These are phyloP conservation scores for Talaromyces trachyspermus DNA, from an alignment of 495 filamentous ascomycete genomes.

Conservation along the genomic window DNA sequence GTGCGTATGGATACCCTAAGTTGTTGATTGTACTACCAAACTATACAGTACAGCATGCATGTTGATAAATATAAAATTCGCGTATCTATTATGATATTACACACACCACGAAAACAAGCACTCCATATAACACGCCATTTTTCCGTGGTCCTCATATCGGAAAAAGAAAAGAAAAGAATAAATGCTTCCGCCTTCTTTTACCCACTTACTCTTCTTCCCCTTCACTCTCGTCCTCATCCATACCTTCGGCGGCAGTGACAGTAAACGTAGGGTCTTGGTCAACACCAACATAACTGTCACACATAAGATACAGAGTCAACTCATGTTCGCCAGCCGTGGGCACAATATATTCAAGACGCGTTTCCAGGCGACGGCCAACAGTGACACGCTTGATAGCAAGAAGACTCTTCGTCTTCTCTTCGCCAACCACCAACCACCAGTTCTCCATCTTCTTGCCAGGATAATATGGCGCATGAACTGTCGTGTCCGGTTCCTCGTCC, in stretches of 20 bases:
- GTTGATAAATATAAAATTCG: too few relatives aligned
- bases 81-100: too few relatives aligned
- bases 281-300: slow-evolving; percentile 94
- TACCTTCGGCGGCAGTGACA: slow-evolving; percentile 79
- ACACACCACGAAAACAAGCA: slow-evolving; percentile 11
- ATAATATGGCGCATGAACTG: slow-evolving; percentile 94
- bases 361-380: slow-evolving; percentile 67
- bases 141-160: too few relatives aligned
- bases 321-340: slow-evolving; percentile 79
- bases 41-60: too few relatives aligned
- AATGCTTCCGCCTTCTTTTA: slow-evolving; percentile 13
- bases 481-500: slow-evolving; percentile 67
- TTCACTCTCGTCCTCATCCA: slow-evolving; percentile 89
- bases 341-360: slow-evolving; percentile 80
- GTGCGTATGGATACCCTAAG: too few relatives aligned
- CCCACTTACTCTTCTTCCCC: slow-evolving; percentile 57
- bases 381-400: slow-evolving; percentile 93
- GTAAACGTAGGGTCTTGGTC: slow-evolving; percentile 91
- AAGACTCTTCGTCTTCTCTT: slow-evolving; percentile 75
- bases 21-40: too few relatives aligned
- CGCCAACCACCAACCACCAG: slow-evolving; percentile 92
- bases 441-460: slow-evolving; percentile 91
- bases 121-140: slow-evolving; percentile 8
- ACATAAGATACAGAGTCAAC: slow-evolving; percentile 89
- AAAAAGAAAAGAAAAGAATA: too few relatives aligned